phyloP scores from a whole-genome alignment of 129 eudicot genomes.

The Artemisia annua region DNA sequence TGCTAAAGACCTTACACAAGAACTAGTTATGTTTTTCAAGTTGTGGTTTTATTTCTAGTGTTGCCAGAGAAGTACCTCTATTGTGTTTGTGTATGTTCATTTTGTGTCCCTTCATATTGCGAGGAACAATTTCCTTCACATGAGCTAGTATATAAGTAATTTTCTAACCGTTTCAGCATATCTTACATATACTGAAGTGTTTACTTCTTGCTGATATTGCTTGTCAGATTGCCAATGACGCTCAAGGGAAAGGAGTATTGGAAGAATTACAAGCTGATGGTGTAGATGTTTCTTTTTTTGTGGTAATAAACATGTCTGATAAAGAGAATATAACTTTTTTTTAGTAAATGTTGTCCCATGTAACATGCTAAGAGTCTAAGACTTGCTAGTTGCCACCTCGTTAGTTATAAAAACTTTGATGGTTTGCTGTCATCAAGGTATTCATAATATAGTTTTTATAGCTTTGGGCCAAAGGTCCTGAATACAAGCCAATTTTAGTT shows the following conservation, averaged over 20 bases:
- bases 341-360: constrained; percentile 1
- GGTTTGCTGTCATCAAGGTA: constrained; percentile 1
- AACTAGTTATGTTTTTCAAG: constrained; percentile 17
- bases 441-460: neutral
- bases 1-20: neutral
- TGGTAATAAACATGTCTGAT: constrained; percentile 40
- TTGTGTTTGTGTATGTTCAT: constrained; percentile 13
- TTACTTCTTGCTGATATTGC: constrained; percentile 7
- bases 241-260: constrained; percentile 79
- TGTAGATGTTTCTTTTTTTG: constrained; percentile 76
- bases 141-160: neutral
- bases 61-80: neutral
- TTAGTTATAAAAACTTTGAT: neutral
- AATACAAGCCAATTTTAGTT: neutral
- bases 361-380: neutral
- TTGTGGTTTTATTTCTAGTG: neutral
- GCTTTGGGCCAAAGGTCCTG: constrained; percentile 3
- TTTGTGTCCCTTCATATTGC: neutral
- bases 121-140: neutral
- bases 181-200: constrained; percentile 10
- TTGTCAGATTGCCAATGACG: constrained; percentile 76
- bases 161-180: constrained; percentile 4
- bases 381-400: neutral
- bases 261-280: constrained; percentile 87
- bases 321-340: neutral